Evolutionary conservation across 2,329 filamentous ascomycete species (phyloP).

Genomic region (Penicillium sclerotiorum): DNA sequence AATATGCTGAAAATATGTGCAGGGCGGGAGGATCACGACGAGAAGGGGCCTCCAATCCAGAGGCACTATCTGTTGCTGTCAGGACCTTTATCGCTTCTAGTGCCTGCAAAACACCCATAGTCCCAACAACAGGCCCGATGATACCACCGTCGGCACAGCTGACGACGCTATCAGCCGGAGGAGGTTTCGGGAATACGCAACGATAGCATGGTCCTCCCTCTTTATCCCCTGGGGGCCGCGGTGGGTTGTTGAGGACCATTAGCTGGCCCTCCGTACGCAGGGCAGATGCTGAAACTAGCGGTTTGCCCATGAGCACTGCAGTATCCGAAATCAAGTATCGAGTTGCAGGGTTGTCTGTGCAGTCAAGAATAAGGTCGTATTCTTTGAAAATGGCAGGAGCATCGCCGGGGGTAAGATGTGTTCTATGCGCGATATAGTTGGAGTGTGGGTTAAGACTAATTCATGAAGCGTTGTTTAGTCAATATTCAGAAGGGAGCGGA

Average conservation of each 20-base stretch:
- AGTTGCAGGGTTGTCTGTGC: constrained; percentile 88
- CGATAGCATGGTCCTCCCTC: constrained; percentile 84
- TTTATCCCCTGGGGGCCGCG: constrained; percentile 59
- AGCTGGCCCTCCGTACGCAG: constrained; percentile 88
- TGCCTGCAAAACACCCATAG: constrained; percentile 91
- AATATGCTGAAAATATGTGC: constrained; percentile 49
- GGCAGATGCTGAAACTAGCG: constrained; percentile 86
- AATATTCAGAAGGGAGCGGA: background rate
- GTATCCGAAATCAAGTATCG: constrained; percentile 92
- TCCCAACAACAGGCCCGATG: constrained; percentile 85
- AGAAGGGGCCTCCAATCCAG: constrained; percentile 22
- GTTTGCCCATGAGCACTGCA: constrained; percentile 76
- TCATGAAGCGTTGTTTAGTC: background rate
- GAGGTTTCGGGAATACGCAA: constrained; percentile 86
- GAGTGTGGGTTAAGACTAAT: constrained; percentile 75
- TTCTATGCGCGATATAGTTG: constrained; percentile 63
- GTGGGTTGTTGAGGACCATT: constrained; percentile 82
- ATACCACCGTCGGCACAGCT: constrained; percentile 94
- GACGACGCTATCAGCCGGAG: constrained; percentile 77
- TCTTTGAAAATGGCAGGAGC: constrained; percentile 65
- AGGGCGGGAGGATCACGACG: constrained; percentile 38
- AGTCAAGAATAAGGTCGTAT: constrained; percentile 89
- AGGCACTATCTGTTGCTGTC: constrained; percentile 53
- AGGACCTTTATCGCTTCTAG: constrained; percentile 86
- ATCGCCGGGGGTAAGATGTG: constrained; percentile 69